These are phyloP conservation scores for Chalciporus sphaerocephalus DNA, from an alignment of 768 basidiomycete genomes.

Conservation along the genomic window DNA sequence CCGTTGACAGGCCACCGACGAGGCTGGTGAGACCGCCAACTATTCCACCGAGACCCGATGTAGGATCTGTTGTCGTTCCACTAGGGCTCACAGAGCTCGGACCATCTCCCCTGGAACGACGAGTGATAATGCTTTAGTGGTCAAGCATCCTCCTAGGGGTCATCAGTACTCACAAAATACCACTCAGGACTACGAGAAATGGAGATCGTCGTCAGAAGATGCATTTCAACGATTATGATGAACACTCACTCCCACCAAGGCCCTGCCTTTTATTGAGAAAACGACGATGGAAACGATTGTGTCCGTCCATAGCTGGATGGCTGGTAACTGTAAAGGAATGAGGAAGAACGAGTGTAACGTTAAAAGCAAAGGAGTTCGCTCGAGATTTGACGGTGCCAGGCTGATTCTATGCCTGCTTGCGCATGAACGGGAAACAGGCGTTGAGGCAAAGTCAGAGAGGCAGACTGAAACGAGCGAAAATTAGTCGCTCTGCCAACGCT, in stretches of 20 bases:
- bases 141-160: background rate
- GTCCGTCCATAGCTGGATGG: constrained; percentile 19
- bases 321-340: constrained; percentile 14
- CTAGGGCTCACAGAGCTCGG: background rate
- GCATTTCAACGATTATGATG: background rate
- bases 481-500: background rate
- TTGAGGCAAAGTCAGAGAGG: constrained; percentile 1
- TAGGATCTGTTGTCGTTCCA: background rate
- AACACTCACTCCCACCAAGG: constrained; percentile 26
- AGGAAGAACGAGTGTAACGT: constrained; percentile 21
- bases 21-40: constrained; percentile 14
- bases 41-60: constrained; percentile 7
- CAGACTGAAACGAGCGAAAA: background rate
- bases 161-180: constrained; percentile 21
- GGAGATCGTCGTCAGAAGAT: background rate
- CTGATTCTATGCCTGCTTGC: background rate
- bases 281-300: constrained; percentile 14
- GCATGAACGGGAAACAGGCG: constrained; percentile 12
- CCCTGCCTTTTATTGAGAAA: constrained; percentile 25
- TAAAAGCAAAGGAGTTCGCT: constrained; percentile 3
- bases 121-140: background rate
- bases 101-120: constrained; percentile 9
- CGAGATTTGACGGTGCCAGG: background rate
- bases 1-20: constrained; percentile 10
- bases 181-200: constrained; percentile 9